Evolutionary conservation across 495 filamentous ascomycete genomes (phyloP).

Genomic region (Diplogelasinospora grovesii): DNA sequence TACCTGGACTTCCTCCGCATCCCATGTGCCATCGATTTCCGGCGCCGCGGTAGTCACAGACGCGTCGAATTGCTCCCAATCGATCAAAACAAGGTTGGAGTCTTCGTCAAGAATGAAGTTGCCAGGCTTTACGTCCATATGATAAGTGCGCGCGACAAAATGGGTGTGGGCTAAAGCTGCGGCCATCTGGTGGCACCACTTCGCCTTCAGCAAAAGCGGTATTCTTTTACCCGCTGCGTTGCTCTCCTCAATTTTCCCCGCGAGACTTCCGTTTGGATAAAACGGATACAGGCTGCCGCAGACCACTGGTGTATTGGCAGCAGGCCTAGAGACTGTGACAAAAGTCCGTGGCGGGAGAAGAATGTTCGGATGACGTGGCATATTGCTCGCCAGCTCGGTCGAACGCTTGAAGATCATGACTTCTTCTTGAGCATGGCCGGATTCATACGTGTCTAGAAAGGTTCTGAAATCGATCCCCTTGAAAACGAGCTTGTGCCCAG

Average conservation of each 20-base stretch:
- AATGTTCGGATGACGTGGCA: not conserved
- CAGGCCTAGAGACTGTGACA: not conserved
- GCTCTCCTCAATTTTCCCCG: not conserved
- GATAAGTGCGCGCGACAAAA: not conserved
- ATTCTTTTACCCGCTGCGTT: not conserved
- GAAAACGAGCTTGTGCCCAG: not conserved
- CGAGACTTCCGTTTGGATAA: not conserved
- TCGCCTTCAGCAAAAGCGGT: not conserved
- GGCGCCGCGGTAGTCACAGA: not conserved
- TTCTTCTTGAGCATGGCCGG: not conserved
- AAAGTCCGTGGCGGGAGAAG: not conserved
- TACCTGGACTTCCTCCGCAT: not conserved
- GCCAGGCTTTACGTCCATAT: not conserved
- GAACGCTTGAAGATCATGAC: not conserved
- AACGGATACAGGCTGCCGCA: not conserved
- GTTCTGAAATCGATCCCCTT: not conserved
- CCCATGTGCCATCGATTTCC: not conserved
- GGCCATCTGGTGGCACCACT: not conserved
- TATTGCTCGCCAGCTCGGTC: too few species aligned
- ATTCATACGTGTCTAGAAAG: not conserved
- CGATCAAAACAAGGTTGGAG: not conserved
- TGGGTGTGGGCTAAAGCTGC: not conserved
- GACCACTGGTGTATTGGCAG: not conserved
- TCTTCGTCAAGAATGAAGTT: not conserved
- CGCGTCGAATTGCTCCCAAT: not conserved